Evolutionary conservation across 2,329 filamentous ascomycete species (phyloP), one percentile per base, ranked within the genome.

Genomic region (Exophiala dermatitidis): DNA sequence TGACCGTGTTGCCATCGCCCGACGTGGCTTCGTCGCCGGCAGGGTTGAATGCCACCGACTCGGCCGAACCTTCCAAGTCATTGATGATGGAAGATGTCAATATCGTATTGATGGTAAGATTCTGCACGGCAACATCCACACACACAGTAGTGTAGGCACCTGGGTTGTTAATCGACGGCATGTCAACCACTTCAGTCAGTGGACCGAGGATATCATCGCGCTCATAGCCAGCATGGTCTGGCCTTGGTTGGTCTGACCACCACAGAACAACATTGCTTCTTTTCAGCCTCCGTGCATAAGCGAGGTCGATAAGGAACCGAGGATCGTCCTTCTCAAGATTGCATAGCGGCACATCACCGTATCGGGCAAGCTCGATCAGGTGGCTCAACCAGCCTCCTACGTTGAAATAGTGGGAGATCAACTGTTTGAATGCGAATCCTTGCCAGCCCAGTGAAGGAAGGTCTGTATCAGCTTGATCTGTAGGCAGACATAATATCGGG

Each of bases 71-170:
- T 67, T 98, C 93, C 1, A 95, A 83, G 61, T 97, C 93, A 64
- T 96, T 97, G 75, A 98, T 90, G 6, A 99, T 80, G 0, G 93
- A 95, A 0, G 91, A 95, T 0, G 93, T 96, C 12, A 99, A 76
- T 45, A 99, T 94, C 0, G 94, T 98, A 72, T 98, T 98, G 72
- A 98, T 97, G 3, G 90, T 86, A 9, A 99, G 78, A 65, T 98
- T 98, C 43, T 90, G 87, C 46, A 98, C 82, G 58, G 94, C 89
- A 9, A 99, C 72, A 63, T 99, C 93, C 58, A 98, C 93, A 67
- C 93, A 98, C 2, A 98, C 93, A 0, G 91, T 95, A 1, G 90
- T 86, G 68, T 95, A 98, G 0, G 91, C 94, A 38, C 90, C 91
- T 0, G 91, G 87, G 47, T 89, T 91, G 67, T 98, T 98, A 67